Base-by-base conservation (phyloP, 805 yeast species). In the Zygoascus bituminiphila region DNA sequence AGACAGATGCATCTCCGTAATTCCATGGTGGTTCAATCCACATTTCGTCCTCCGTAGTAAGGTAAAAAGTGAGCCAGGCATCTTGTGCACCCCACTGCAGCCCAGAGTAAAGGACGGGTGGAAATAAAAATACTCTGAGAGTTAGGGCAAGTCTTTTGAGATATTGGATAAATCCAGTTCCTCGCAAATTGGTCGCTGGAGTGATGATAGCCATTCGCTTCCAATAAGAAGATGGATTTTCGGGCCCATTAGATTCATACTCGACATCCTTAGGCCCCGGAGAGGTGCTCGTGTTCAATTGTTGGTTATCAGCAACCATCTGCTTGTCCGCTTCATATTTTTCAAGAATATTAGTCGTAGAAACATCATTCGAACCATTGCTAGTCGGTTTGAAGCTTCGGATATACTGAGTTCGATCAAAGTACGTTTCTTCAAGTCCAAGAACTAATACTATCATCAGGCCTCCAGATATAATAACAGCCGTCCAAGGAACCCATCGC, bases 71-170 rank as follows among this genome's bases (percentile, higher is more conserved):
- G 54, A 84, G 71, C 59, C 82, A 80, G 0, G 88, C 84, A 59
- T 82, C 87, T 62, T 84, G 91, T 48, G 80, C 71, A 37, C 91
- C 91, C 91, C 91, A 84, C 53, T 83, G 77, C n/a, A 78, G 58
- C 22, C 84, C 84, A 10, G 77, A 72, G 69, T 78, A 81, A 10
- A 80, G 56, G 2, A 81, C 79, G 7, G 76, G 69, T 2, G 85
- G 83, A 47, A 66, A 64, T 1, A 53, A 37, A 10, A 62, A 57
- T 2, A 63, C 67, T 14, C 62, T 55, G 49, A 74, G 69, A 42
- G 68, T 68, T 2, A 68, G 62, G 70, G 72, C 69, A 17, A 84
- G 65, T 44, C 82, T 75, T 46, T 69, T 62, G 53, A 76, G 54
- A 60, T 84, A 84, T 60, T 84, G 89, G 57, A 75, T 77, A 64